A percentile compares a stretch with the other conserved stretches of the same genome.
phyloP scores from a whole-genome alignment of 192 early-diverging fungal species.

The Chytriomyces sp. region DNA sequence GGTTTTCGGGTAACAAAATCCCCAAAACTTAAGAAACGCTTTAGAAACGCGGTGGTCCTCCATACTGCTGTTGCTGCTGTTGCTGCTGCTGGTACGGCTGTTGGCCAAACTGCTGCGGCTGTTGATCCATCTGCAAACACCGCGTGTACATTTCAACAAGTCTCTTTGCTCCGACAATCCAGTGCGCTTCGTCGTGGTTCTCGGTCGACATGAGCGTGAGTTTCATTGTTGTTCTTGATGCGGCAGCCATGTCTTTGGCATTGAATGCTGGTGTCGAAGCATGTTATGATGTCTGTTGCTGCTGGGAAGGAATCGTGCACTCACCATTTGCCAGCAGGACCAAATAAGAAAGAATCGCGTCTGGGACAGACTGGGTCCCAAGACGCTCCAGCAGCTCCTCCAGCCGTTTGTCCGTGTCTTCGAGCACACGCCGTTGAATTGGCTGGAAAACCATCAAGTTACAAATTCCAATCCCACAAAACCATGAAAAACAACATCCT shows the following conservation, averaged over 20 bases:
- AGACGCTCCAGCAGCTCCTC: constrained; percentile 54
- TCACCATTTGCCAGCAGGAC: constrained; percentile 31
- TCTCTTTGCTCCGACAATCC: constrained; percentile 55
- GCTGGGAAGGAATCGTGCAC: neutral
- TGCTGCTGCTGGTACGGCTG: neutral
- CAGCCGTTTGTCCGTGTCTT: constrained; percentile 55
- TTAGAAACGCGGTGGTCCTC: too few relatives aligned
- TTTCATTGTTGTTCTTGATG: constrained; percentile 30
- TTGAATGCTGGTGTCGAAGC: constrained; percentile 31
- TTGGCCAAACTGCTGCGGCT: neutral
- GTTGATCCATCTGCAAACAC: neutral
- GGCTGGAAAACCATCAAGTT: constrained; percentile 21
- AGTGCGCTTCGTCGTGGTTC: constrained; percentile 50
- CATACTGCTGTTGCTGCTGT: too few relatives aligned
- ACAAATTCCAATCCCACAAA: neutral
- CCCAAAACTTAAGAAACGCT: neutral
- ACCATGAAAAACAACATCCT: neutral
- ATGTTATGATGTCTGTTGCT: neutral
- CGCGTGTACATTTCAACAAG: constrained; percentile 48
- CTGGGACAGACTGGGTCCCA: constrained; percentile 28
- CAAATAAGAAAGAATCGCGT: constrained; percentile 34
- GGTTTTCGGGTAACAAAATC: too few relatives aligned
- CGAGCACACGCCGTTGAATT: constrained; percentile 43
- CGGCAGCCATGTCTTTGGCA: constrained; percentile 37
- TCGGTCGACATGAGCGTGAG: constrained; percentile 46